Conservation (phyloP, 2,329 filamentous ascomycete species). For the Trichoderma cornu-damae region DNA sequence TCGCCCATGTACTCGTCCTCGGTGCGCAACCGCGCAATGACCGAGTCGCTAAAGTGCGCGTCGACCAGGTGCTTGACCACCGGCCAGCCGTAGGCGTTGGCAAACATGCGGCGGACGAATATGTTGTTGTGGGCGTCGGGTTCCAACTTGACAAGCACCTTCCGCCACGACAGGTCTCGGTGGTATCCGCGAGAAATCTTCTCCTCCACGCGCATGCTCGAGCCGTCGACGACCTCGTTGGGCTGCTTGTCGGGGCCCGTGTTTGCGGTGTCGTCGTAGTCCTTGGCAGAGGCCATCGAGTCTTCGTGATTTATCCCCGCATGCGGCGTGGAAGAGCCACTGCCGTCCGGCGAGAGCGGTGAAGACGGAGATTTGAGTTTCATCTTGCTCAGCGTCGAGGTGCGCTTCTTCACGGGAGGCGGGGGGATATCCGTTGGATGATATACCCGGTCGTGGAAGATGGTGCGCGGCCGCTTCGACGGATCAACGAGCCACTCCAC, state of each 20-base stretch:
- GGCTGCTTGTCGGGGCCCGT: conserved; percentile 42
- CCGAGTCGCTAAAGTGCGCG: conserved; percentile 80
- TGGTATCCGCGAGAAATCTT: conserved; percentile 97
- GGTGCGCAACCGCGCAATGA: conserved; percentile 56
- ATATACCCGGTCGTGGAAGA: conserved; percentile 95
- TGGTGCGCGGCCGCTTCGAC: conserved; percentile 73
- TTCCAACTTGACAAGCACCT: conserved; percentile 90
- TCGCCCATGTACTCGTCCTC: conserved; percentile 63
- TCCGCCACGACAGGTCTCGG: conserved; percentile 85
- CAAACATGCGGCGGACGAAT: conserved; percentile 91
- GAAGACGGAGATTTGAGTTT: conserved; percentile 21
- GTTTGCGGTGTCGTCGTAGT: conserved; percentile 49
- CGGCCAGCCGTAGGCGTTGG: conserved; percentile 96
- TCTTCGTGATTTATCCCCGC: conserved; percentile 38
- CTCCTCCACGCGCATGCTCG: conserved; percentile 86
- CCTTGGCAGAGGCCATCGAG: conserved; percentile 40
- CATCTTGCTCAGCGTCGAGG: conserved; percentile 35
- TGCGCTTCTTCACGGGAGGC: conserved; percentile 59
- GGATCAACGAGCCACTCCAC: conserved; percentile 81
- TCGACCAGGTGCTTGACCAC: conserved; percentile 93
- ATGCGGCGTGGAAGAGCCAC: conserved; percentile 33
- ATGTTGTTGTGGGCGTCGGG: conserved; percentile 99
- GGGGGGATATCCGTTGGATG: conserved; percentile 89
- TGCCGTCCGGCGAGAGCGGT: conserved; percentile 26
- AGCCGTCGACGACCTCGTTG: conserved; percentile 47